phyloP scores from a whole-genome alignment of 2,329 filamentous ascomycete genomes.

The Xylaria digitata region DNA sequence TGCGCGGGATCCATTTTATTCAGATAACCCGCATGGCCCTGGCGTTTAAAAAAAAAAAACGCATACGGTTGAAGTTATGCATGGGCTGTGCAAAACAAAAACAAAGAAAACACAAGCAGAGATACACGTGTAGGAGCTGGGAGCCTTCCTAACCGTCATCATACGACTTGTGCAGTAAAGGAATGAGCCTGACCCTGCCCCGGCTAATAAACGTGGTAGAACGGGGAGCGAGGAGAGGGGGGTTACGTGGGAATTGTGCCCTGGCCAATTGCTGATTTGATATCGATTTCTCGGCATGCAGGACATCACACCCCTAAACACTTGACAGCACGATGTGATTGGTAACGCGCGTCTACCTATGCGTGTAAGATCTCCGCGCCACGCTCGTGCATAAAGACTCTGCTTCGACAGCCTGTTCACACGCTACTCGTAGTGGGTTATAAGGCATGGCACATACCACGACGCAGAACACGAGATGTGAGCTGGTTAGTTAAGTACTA shows the following conservation, averaged over 20 bases:
- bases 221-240: constrained; percentile 24
- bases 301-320: constrained; percentile 12
- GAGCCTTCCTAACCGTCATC: constrained; percentile 10
- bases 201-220: constrained; percentile 28
- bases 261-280: constrained; percentile 20
- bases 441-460: not conserved
- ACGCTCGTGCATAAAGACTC: not conserved
- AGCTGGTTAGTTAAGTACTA: not conserved
- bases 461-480: not conserved
- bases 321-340: constrained; percentile 20
- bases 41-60: not conserved
- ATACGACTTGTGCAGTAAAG: constrained; percentile 14
- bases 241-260: constrained; percentile 3
- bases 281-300: constrained; percentile 23
- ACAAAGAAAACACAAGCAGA: not conserved
- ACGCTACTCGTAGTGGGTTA: too few species aligned
- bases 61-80: constrained; percentile 2
- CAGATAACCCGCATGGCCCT: not conserved
- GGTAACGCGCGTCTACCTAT: constrained; percentile 30
- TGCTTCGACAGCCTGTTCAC: not conserved
- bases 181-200: not conserved
- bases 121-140: not conserved
- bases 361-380: constrained; percentile 19
- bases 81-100: not conserved
- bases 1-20: not conserved